Conservation (phyloP, 1,284 basidiomycete species). For the Boletellus deceptivus region DNA sequence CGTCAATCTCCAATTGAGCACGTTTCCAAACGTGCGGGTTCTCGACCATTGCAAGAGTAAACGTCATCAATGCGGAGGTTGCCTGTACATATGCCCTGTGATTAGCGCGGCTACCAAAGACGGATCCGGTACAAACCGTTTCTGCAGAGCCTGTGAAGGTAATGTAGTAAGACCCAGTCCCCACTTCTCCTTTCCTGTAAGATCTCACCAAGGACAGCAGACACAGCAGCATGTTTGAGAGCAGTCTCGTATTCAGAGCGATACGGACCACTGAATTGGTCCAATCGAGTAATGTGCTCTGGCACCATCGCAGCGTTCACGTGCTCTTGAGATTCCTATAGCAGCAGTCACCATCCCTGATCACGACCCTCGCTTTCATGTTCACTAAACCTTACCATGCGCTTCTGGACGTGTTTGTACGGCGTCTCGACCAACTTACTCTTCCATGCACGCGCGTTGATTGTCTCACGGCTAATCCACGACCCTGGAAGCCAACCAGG, state of each 20-base stretch:
- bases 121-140: too few species aligned
- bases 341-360: too few species aligned
- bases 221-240: not conserved
- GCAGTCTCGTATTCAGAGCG: not conserved
- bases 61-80: too few species aligned
- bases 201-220: not conserved
- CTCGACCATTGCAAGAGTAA: conserved; percentile 1
- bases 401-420: conserved; percentile 7
- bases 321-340: too few species aligned
- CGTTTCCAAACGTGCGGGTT: not conserved
- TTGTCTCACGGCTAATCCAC: conserved; percentile 3
- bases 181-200: too few species aligned
- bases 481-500: conserved; percentile 20
- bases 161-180: too few species aligned
- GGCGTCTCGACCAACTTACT: conserved; percentile 8
- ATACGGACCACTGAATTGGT: not conserved
- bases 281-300: not conserved
- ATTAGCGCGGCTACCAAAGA: too few species aligned
- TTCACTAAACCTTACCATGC: not conserved
- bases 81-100: too few species aligned
- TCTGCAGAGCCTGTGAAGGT: too few species aligned
- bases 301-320: conserved; percentile 1
- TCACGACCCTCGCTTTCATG: too few species aligned
- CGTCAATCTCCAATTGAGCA: not conserved
- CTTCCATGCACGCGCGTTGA: not conserved